Base-by-base conservation (phyloP, 1,284 basidiomycete genomes). In the Rugiboletus extremiorientalis region DNA sequence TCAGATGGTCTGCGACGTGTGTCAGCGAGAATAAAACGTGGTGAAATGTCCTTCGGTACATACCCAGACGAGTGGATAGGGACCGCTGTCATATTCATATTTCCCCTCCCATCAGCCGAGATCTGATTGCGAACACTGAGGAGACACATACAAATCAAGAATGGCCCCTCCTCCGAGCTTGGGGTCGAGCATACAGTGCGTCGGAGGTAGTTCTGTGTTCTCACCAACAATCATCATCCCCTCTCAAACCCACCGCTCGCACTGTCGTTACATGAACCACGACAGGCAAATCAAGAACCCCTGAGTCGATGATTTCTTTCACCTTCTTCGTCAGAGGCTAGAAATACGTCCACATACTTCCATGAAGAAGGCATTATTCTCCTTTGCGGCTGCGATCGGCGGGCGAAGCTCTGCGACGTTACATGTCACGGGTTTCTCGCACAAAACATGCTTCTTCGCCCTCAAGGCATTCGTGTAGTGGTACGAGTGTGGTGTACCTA, bases 361-460 rank as follows among this genome's bases (percentile, higher is more conserved):
- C 90, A 92, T 92, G 65, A 92, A 82, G 77, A 93, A 92, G 5
- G 90, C 77, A 20, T 83, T 80, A 65, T 86, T 80, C 71, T 88
- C 80, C 68, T 85, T 85, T 1, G 92, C 91, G 23, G 89, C 79
- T 14, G 73, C 71, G 37, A 92, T 73, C 38, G 93, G 77, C 42
- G 84, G 81, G 45, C 82, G 76, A 25, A 86, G 75, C 67, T 89
- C 86, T 5, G 82, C 77, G 10, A 76, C 76, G 63, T 87, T 86
- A 50, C 75, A 79, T 1, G 84, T 88, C 22, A 85, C 80, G 1
- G 84, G 83, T 68, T 92, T 92, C 74, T 92, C 90, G 73, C 88
- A 88, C 15, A 92, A 82, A 30, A 94, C 89, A 70, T 92, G 81
- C 73, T 94, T 95, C 34, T 86, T 85, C 0, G 85, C 88, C 49